Base-by-base conservation (phyloP, 73 alveolate species). In the Durusdinium trenchii region DNA sequence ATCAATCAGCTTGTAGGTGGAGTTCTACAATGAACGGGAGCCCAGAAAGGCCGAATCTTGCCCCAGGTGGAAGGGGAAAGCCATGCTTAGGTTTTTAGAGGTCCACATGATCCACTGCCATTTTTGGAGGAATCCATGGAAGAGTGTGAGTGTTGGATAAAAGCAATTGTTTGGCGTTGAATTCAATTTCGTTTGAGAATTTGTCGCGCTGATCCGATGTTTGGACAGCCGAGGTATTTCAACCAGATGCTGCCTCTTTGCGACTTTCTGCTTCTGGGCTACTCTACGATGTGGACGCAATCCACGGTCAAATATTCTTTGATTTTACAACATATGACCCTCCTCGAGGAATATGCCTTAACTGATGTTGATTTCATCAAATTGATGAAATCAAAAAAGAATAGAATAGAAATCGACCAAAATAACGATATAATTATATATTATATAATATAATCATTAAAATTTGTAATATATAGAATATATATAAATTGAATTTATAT, bases 301-400 rank as follows among this genome's bases (percentile, higher is more conserved):
- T 75, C 85, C 51, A 75, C 35, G n/a, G 42, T 75, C 85, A 75
- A 75, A 75, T 75, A 75, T 40, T n/a, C 50, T 7, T 75, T 75
- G 85, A 75, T 75, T 52, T 14, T 10, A 38, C 40, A 75, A 75
- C 85, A 75, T n/a, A 75, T 75, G 85, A 52, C 20, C 42, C 38
- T 38, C 7, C 35, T 75, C 36, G 85, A 75, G 38, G 46, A 75
- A 75, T 75, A 38, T 40, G n/a, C 32, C 9, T 14, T 75, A n/a
- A 75, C 46, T 38, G 85, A 75, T 75, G 85, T 52, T 26, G 85
- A 75, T 38, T 26, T n/a, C 14, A 38, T 75, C 36, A 75, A 20
- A 1, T 75, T 75, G 30, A 40, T 75, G 54, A 75, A 38, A 75
- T 40, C 26, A 75, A 75, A 75, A 73, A 6, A 26, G 42, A 6